These are phyloP conservation scores for Suillus weaverae DNA, from an alignment of 768 basidiomycete genomes.

Conservation along the genomic window DNA sequence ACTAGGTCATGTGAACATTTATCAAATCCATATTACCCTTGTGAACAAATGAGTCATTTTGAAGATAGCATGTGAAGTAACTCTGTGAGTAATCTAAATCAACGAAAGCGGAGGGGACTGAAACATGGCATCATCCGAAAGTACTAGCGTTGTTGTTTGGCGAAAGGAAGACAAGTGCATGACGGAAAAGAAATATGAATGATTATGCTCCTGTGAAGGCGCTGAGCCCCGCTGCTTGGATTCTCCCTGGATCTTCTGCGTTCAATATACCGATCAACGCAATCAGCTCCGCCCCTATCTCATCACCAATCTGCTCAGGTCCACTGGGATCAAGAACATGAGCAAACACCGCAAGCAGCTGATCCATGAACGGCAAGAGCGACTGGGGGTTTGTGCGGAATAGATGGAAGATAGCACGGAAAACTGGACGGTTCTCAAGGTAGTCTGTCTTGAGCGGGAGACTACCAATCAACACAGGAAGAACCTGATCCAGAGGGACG, in stretches of 20 bases:
- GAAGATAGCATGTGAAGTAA: slow-evolving; percentile 16
- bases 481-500: slow-evolving; percentile 87
- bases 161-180: background rate
- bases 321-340: slow-evolving; percentile 76
- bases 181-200: slow-evolving; percentile 5
- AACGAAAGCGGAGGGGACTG: slow-evolving; percentile 8
- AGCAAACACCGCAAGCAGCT: slow-evolving; percentile 75
- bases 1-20: slow-evolving; percentile 28
- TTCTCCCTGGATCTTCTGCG: slow-evolving; percentile 70
- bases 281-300: slow-evolving; percentile 75
- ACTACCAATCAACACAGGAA: slow-evolving; percentile 78
- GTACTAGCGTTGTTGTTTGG: slow-evolving; percentile 3
- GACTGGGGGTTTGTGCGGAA: slow-evolving; percentile 74
- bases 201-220: slow-evolving; percentile 45
- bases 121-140: slow-evolving; percentile 5
- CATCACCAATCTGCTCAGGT: slow-evolving; percentile 78
- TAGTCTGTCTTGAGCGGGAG: slow-evolving; percentile 87
- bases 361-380: slow-evolving; percentile 76
- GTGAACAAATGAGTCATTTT: slow-evolving; percentile 5
- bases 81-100: slow-evolving; percentile 20
- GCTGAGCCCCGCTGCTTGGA: slow-evolving; percentile 76
- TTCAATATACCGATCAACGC: slow-evolving; percentile 72
- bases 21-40: slow-evolving; percentile 14
- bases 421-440: slow-evolving; percentile 88
- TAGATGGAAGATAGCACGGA: slow-evolving; percentile 85